Base-by-base conservation (phyloP, 2,329 filamentous ascomycete species). In the Plectosphaerella cucumerina region DNA sequence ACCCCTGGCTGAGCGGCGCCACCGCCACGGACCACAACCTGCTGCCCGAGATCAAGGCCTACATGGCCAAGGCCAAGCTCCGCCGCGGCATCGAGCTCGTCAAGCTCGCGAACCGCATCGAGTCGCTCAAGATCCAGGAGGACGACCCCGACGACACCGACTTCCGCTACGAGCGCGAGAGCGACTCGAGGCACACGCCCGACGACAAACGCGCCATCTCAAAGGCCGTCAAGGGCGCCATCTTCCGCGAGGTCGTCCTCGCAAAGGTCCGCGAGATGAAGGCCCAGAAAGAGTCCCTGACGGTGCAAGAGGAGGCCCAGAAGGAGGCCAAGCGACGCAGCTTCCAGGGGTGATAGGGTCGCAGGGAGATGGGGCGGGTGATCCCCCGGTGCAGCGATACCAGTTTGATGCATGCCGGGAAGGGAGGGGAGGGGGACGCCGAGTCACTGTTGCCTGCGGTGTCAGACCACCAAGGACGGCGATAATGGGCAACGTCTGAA, bases 1-100 rank as follows among this genome's bases (percentile, higher is more conserved):
- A 97, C 70, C 77, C 82, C 53, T 97, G 93, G 93, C 84, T 97
- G 62, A 94, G 84, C 65, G 93, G 93, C 69, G 81, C 94, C 75
- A 94, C 84, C 56, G 94, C 94, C 56, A 90, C 88, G 55, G 92
- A 97, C 71, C 91, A 97, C 82, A 92, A 99, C 78, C 82, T 99
- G 81, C 75, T 99, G 69, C 94, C 94, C 59, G 94, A 99, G 75
- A 95, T 99, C 77, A 89, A 89, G 71, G 87, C 91, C 48, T 96
- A 94, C 76, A 90, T 95, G 71, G 87, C 92, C 56, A 91, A 91
- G 71, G 90, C 90, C 51, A 90, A 91, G 56, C 87, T 99, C 60
- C 88, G 88, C 70, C 88, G 93, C 57, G 93, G 92, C 62, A 95
- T 99, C 73, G 90, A 97, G 71, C 86, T 96, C 64, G 89, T 97